Evolutionary conservation across 495 filamentous ascomycete species (phyloP).

Genomic region (Durotheca rogersii): DNA sequence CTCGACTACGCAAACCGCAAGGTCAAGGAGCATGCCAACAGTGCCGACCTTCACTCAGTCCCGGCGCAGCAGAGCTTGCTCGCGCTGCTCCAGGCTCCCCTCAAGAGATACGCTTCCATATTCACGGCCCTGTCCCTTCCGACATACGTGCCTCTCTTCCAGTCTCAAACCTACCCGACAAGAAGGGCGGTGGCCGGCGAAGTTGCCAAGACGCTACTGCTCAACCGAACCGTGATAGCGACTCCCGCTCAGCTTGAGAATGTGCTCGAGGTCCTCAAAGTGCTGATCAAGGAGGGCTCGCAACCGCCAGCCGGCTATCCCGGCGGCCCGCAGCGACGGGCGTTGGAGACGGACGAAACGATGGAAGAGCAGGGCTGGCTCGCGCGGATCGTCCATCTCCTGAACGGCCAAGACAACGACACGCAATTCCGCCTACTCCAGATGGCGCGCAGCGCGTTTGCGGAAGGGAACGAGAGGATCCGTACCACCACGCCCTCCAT

Average conservation of each 20-base stretch:
- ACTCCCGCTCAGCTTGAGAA: conserved; percentile 80
- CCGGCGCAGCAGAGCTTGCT: conserved; percentile 86
- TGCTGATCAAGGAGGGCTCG: conserved; percentile 88
- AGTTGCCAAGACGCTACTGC: conserved; percentile 74
- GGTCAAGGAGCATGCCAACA: conserved; percentile 85
- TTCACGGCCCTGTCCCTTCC: conserved; percentile 92
- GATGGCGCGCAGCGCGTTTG: conserved; percentile 80
- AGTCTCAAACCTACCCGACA: conserved; percentile 91
- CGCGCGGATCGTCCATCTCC: conserved; percentile 84
- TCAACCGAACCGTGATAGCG: conserved; percentile 74
- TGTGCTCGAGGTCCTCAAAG: conserved; percentile 80
- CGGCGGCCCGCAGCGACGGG: conserved; percentile 72
- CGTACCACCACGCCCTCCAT: conserved; percentile 93
- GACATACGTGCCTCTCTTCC: conserved; percentile 83
- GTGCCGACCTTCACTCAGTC: conserved; percentile 87
- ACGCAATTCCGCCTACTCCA: conserved; percentile 94
- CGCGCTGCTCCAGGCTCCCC: conserved; percentile 80
- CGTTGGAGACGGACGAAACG: conserved; percentile 83
- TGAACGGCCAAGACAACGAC: conserved; percentile 81
- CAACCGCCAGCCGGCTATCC: conserved; percentile 84
- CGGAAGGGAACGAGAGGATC: conserved; percentile 91
- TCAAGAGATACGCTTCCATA: conserved; percentile 85
- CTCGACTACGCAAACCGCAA: conserved; percentile 86
- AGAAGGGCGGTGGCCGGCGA: conserved; percentile 87
- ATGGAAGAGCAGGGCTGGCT: conserved; percentile 97